Conservation (phyloP, 2,329 filamentous ascomycete species). For the Neonectria ditissima region DNA sequence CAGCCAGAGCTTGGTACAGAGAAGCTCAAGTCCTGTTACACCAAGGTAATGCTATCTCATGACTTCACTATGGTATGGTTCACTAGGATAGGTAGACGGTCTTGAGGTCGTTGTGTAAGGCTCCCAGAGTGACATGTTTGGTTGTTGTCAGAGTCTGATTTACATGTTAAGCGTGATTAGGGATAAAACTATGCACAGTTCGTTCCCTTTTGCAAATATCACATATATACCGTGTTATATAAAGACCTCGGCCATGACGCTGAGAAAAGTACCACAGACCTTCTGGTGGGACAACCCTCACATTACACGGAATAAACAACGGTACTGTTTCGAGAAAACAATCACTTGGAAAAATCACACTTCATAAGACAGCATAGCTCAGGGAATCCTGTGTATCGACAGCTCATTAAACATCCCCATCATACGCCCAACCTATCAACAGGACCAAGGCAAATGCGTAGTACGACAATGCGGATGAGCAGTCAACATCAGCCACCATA, state of each 20-base stretch:
- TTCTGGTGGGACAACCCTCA: too few relatives aligned
- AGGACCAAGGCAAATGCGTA: constrained; percentile 21
- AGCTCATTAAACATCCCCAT: constrained; percentile 24
- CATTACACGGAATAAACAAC: too few relatives aligned
- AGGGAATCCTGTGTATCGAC: constrained; percentile 10
- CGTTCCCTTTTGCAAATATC: too few relatives aligned
- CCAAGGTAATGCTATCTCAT: too few relatives aligned
- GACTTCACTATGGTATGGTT: too few relatives aligned
- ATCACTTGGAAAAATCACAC: background rate
- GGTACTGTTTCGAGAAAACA: background rate
- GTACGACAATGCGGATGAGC: constrained; percentile 19
- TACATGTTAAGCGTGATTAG: too few relatives aligned
- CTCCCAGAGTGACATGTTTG: background rate
- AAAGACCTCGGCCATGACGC: background rate
- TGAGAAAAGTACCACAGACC: background rate
- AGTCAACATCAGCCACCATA: constrained; percentile 20
- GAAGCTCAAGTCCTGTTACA: too few relatives aligned
- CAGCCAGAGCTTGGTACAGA: too few relatives aligned
- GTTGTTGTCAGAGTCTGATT: too few relatives aligned
- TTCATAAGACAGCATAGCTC: background rate
- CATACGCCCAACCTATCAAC: constrained; percentile 21
- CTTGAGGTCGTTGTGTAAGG: background rate
- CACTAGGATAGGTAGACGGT: too few relatives aligned
- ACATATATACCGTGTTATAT: background rate
- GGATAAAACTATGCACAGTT: too few relatives aligned